These are phyloP conservation scores for Chrysoporthe puriensis DNA, from an alignment of 2,329 filamentous ascomycete genomes.

Conservation along the genomic window DNA sequence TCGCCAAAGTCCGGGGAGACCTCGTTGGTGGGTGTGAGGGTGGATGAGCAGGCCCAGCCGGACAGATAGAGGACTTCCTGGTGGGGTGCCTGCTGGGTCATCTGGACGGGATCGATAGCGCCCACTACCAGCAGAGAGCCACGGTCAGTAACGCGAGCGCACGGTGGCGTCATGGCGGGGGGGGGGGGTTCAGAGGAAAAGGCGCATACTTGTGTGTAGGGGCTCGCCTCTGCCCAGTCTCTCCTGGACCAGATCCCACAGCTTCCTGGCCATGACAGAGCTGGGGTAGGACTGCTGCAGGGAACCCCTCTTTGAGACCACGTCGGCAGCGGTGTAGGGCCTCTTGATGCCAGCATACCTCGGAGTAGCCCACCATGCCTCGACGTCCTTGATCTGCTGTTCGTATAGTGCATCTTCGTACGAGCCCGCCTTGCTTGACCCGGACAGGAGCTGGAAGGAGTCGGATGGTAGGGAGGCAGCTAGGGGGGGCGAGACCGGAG, in stretches of 20 bases:
- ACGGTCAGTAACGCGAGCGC: background rate
- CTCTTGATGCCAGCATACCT: constrained; percentile 89
- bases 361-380: constrained; percentile 87
- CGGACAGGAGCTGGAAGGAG: constrained; percentile 83
- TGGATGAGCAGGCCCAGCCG: constrained; percentile 95
- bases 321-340: constrained; percentile 86
- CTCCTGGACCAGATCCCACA: constrained; percentile 87
- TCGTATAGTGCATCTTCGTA: constrained; percentile 87
- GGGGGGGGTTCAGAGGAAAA: background rate
- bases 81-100: constrained; percentile 96
- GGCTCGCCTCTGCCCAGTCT: constrained; percentile 78
- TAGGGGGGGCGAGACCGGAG: constrained; percentile 62
- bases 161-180: background rate
- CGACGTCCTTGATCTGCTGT: constrained; percentile 80
- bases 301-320: constrained; percentile 90
- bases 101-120: constrained; percentile 97
- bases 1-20: constrained; percentile 98
- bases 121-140: constrained; percentile 65
- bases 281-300: constrained; percentile 88
- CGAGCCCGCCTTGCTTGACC: constrained; percentile 73
- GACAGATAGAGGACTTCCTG: constrained; percentile 96
- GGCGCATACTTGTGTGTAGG: constrained; percentile 81
- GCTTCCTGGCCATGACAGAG: constrained; percentile 91
- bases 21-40: constrained; percentile 93
- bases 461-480: constrained; percentile 68